Conservation (phyloP, 495 filamentous ascomycete genomes). For the Penicillium pulvis region DNA sequence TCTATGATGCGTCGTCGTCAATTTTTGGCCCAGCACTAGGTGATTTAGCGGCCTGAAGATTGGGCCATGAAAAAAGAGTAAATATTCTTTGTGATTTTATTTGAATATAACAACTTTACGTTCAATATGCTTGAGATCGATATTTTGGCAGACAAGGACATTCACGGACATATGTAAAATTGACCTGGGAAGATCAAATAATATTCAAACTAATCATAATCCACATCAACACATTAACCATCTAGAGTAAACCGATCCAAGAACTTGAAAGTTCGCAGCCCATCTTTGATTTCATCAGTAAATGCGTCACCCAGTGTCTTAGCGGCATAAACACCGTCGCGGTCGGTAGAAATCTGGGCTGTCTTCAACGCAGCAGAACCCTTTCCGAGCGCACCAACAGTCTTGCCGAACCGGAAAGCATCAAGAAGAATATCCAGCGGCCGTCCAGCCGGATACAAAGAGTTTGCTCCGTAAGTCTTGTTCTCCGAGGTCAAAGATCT, state of each 20-base stretch:
- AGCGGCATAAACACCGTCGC: slow-evolving; percentile 56
- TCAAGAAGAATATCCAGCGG: slow-evolving; percentile 66
- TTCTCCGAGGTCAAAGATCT: slow-evolving; percentile 23
- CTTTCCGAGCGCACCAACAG: slow-evolving; percentile 63
- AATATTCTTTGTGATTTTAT: background rate
- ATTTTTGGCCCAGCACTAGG: slow-evolving; percentile 5
- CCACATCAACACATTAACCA: slow-evolving; percentile 12
- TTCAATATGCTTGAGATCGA: background rate
- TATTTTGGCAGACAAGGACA: too few relatives aligned
- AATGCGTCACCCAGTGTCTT: slow-evolving; percentile 37
- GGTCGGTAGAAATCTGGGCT: slow-evolving; percentile 37
- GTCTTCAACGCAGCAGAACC: slow-evolving; percentile 42
- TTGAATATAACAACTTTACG: background rate
- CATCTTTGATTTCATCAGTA: slow-evolving; percentile 53
- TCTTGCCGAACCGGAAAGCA: slow-evolving; percentile 73
- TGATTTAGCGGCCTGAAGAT: background rate
- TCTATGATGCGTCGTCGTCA: slow-evolving; percentile 19
- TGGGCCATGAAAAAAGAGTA: background rate
- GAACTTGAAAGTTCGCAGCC: slow-evolving; percentile 69
- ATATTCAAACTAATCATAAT: background rate
- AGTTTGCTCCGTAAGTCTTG: slow-evolving; percentile 31
- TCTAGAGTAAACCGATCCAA: slow-evolving; percentile 44
- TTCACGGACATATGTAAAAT: too few relatives aligned
- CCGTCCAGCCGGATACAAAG: slow-evolving; percentile 64
- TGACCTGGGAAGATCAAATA: too few relatives aligned